Conservation (phyloP, 2,329 filamentous ascomycete species). For the Monosporascus cannonballus region DNA sequence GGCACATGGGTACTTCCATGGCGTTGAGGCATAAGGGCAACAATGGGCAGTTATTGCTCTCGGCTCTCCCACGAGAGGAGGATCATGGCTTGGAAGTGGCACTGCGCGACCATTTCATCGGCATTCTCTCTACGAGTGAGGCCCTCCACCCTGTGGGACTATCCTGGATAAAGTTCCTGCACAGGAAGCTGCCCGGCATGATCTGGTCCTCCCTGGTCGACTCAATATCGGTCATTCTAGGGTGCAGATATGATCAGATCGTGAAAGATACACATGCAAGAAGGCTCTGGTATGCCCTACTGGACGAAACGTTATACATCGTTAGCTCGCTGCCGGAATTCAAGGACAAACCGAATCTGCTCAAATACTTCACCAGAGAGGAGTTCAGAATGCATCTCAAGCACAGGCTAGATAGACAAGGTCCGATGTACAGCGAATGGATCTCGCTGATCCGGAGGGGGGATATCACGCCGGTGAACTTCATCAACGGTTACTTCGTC, state of each 20-base stretch:
- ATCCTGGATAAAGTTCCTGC: slow-evolving; percentile 56
- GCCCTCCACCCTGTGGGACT: slow-evolving; percentile 56
- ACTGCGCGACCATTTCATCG: slow-evolving; percentile 49
- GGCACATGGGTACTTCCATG: slow-evolving; percentile 11
- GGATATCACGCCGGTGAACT: slow-evolving; percentile 68
- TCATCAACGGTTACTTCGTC: slow-evolving; percentile 84
- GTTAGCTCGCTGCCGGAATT: slow-evolving; percentile 71
- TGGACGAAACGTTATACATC: slow-evolving; percentile 69
- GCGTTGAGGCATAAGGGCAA: slow-evolving; percentile 36
- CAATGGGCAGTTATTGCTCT: slow-evolving; percentile 9
- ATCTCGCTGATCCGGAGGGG: slow-evolving; percentile 58
- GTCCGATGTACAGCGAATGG: slow-evolving; percentile 60
- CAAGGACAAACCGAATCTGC: slow-evolving; percentile 51
- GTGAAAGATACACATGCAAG: slow-evolving; percentile 60
- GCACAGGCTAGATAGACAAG: slow-evolving; percentile 45
- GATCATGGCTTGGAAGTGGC: slow-evolving; percentile 12
- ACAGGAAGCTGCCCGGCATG: slow-evolving; percentile 72
- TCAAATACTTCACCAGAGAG: slow-evolving; percentile 49
- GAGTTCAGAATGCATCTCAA: slow-evolving; percentile 57
- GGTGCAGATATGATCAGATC: slow-evolving; percentile 68
- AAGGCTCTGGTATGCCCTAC: slow-evolving; percentile 61
- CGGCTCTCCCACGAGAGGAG: slow-evolving; percentile 9
- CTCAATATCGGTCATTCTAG: slow-evolving; percentile 72
- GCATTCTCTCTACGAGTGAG: slow-evolving; percentile 56
- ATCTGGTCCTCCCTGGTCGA: slow-evolving; percentile 73